Conservation (phyloP, 176 grass and related monocot genomes). For the Eragrostis nindensis region DNA sequence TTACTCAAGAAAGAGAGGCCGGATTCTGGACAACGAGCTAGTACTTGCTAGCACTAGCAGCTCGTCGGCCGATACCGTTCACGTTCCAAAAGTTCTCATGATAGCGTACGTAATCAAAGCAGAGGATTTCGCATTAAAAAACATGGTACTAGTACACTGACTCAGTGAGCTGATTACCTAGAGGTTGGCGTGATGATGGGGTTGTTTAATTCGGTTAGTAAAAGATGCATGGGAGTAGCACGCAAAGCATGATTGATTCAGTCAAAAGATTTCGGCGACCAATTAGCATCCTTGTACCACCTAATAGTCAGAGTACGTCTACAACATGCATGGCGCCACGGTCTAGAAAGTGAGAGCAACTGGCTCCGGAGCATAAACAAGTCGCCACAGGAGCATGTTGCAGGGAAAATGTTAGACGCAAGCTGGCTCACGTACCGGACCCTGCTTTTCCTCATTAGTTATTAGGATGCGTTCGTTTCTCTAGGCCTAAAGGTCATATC, state of each 20-base stretch:
- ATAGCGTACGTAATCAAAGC: constrained; percentile 23
- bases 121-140: too few relatives aligned
- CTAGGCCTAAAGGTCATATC: too few relatives aligned
- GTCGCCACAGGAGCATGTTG: constrained; percentile 4
- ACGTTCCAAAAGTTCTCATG: constrained; percentile 19
- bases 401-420: constrained; percentile 20
- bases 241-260: constrained; percentile 1
- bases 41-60: too few relatives aligned
- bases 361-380: constrained; percentile 5
- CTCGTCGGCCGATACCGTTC: background rate
- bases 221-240: too few relatives aligned
- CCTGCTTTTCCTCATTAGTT: background rate
- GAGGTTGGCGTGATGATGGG: background rate
- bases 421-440: background rate
- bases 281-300: too few relatives aligned
- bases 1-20: background rate
- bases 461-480: too few relatives aligned
- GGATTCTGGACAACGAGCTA: background rate
- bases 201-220: constrained; percentile 8
- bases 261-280: constrained; percentile 18
- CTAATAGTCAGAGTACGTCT: background rate
- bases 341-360: constrained; percentile 18
- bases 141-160: background rate
- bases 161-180: background rate
- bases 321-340: constrained; percentile 30